Conservation (phyloP, 2,329 filamentous ascomycete genomes). For the Blastomyces silverae region DNA sequence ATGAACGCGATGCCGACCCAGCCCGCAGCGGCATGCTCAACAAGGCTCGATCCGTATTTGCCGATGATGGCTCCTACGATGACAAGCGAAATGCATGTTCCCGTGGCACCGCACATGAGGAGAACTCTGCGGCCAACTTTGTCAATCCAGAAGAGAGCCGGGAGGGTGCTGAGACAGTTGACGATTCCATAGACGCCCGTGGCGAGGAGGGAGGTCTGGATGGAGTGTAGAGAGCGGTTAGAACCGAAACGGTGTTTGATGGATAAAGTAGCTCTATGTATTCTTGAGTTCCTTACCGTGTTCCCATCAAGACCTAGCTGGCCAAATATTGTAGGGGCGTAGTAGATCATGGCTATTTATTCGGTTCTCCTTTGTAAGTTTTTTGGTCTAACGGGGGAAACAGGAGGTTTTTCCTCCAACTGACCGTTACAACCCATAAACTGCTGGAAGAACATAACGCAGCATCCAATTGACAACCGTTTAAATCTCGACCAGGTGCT, state of each 20-base stretch:
- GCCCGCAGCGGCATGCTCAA: constrained; percentile 29
- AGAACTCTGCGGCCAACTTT: constrained; percentile 31
- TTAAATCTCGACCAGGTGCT: constrained; percentile 34
- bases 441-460: constrained; percentile 42
- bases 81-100: constrained; percentile 33
- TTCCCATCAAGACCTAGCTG: constrained; percentile 40
- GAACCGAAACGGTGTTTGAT: not conserved
- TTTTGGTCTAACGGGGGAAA: not conserved
- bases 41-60: constrained; percentile 28
- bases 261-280: not conserved
- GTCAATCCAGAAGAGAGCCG: constrained; percentile 34
- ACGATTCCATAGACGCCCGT: constrained; percentile 38
- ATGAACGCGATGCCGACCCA: constrained; percentile 37
- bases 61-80: constrained; percentile 34
- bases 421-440: constrained; percentile 44
- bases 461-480: constrained; percentile 36
- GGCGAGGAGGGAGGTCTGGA: constrained; percentile 31
- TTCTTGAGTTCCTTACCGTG: constrained; percentile 21
- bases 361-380: not conserved
- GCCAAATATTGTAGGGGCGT: constrained; percentile 44
- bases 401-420: constrained; percentile 1
- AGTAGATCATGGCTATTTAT: constrained; percentile 42
- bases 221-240: not conserved
- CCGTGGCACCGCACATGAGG: constrained; percentile 34
- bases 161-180: constrained; percentile 34